phyloP scores from a whole-genome alignment of 2,329 filamentous ascomycete species.

The Penicillium glabrum region DNA sequence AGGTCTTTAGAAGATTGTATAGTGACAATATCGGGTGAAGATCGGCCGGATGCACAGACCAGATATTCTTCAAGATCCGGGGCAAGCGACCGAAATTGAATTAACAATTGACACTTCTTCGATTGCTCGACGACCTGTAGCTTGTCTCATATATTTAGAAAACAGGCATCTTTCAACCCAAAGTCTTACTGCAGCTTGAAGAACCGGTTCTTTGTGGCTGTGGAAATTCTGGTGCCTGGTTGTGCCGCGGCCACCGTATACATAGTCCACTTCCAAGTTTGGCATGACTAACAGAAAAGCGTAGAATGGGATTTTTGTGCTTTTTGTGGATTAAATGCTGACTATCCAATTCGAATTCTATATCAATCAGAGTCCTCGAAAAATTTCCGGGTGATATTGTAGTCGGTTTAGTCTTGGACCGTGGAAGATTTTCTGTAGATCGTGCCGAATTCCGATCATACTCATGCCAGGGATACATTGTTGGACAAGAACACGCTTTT shows the following conservation, averaged over 20 bases:
- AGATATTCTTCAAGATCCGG: neutral
- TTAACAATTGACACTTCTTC: neutral
- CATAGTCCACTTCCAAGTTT: neutral
- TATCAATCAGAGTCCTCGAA: neutral
- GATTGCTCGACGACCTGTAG: neutral
- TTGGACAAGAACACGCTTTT: neutral
- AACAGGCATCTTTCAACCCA: neutral
- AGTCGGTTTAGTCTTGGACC: neutral
- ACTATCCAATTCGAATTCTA: neutral
- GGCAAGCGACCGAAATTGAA: neutral
- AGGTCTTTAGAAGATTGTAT: conserved; percentile 40
- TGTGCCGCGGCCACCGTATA: neutral
- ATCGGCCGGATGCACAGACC: neutral
- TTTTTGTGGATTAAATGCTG: too few relatives aligned
- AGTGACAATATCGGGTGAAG: neutral
- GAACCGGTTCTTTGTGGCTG: neutral
- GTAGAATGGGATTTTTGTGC: too few relatives aligned
- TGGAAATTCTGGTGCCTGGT: conserved; percentile 24
- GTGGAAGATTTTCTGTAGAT: neutral
- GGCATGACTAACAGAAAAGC: neutral
- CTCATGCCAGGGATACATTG: neutral
- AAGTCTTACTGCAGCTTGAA: neutral
- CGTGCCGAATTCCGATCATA: neutral
- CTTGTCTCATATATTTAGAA: neutral
- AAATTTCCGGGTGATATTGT: neutral